Conservation (phyloP, 177 flowering plant species). For the Vitis hybrid region DNA sequence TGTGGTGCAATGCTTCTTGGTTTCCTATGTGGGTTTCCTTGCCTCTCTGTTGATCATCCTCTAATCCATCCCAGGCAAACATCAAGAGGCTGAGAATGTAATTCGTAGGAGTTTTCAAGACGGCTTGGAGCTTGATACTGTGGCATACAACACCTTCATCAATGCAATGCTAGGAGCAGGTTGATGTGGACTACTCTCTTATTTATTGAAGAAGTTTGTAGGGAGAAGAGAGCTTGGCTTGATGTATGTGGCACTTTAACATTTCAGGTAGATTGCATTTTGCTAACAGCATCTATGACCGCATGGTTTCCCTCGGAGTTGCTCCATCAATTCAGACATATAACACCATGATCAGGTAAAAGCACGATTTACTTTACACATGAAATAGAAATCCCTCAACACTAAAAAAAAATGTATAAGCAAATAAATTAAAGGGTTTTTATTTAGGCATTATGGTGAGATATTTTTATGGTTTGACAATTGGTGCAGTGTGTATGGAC, state of each 20-base stretch:
- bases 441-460: background rate
- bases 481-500: slow-evolving; percentile 86
- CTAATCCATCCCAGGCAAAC: slow-evolving; percentile 48
- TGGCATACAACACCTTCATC: slow-evolving; percentile 85
- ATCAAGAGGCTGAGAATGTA: slow-evolving; percentile 58
- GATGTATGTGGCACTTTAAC: slow-evolving; percentile 3
- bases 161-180: background rate
- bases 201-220: background rate
- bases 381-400: background rate
- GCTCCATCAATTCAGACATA: slow-evolving; percentile 81
- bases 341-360: slow-evolving; percentile 87
- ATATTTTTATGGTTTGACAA: slow-evolving; percentile 6
- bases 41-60: background rate
- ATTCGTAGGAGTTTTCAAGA: slow-evolving; percentile 40
- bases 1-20: background rate
- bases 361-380: background rate
- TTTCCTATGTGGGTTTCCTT: slow-evolving; percentile 2
- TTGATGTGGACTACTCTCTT: slow-evolving; percentile 2
- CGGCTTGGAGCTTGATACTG: slow-evolving; percentile 71
- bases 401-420: background rate
- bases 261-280: slow-evolving; percentile 70
- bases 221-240: too few species aligned
- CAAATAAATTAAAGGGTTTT: background rate
- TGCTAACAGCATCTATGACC: slow-evolving; percentile 69
- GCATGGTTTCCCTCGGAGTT: slow-evolving; percentile 58